phyloP scores from a whole-genome alignment of 192 early-diverging fungal species.

The Funneliformis geosporum region DNA sequence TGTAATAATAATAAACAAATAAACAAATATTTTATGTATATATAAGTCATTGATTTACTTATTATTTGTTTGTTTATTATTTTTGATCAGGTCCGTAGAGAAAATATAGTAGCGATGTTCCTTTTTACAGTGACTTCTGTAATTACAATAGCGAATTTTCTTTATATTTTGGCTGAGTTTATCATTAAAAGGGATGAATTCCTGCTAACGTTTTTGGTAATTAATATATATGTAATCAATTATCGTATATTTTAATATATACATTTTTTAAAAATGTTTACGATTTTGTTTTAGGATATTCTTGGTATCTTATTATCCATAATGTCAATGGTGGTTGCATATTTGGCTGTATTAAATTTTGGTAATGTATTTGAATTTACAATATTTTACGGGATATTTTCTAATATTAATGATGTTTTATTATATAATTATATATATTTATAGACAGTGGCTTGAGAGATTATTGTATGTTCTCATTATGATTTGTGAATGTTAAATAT shows the following conservation, averaged over 20 bases:
- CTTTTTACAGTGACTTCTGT: slow-evolving; percentile 1
- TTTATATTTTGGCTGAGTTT: slow-evolving; percentile 16
- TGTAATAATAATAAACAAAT: background rate
- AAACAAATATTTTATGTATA: background rate
- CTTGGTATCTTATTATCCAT: slow-evolving; percentile 14
- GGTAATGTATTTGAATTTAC: background rate
- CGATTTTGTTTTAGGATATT: background rate
- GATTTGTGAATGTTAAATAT: background rate
- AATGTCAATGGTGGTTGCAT: slow-evolving; percentile 13
- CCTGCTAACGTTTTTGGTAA: slow-evolving; percentile 20
- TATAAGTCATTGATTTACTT: background rate
- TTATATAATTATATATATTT: background rate
- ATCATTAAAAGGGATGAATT: slow-evolving; percentile 19
- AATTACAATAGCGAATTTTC: background rate
- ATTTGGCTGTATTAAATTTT: slow-evolving; percentile 5
- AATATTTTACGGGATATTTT: background rate
- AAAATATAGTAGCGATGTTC: slow-evolving; percentile 21
- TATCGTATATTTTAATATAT: background rate
- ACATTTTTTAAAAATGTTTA: background rate
- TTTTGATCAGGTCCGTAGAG: slow-evolving; percentile 14
- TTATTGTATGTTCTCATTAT: slow-evolving; percentile 9
- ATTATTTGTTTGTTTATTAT: background rate
- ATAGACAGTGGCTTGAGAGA: slow-evolving; percentile 8
- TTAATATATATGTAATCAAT: background rate
- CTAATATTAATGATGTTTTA: background rate